Evolutionary conservation across 371 early-diverging fungal genomes (phyloP), one percentile per base, ranked within the genome.

Genomic region (Entomophthora muscae): DNA sequence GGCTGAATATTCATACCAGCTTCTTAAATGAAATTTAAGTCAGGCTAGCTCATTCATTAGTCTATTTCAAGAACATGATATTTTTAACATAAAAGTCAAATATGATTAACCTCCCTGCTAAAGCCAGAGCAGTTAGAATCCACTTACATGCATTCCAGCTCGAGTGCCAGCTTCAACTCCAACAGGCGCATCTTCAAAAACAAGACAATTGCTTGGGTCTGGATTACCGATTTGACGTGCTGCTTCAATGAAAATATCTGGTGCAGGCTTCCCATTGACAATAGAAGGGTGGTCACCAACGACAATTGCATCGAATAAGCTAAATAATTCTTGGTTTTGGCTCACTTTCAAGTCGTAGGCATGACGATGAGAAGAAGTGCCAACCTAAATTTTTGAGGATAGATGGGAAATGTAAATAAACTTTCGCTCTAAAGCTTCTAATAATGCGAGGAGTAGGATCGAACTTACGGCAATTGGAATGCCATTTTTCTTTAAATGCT

Each of bases 121-220:
- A 42, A 42, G 42, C 42, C 17, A 42, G 17, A 42, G 10, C 10
- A 42, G 17, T 42, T 10, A 42, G 24, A 23, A 21, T 55, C 12
- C 26, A 68, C 73, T 68, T 75, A 77, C 82, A 64, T 81, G 79
- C 93, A 93, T 92, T 0, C 78, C 76, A 2, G 96, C 96, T 67
- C 78, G 81, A 33, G 81, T 70, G 2, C 80, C 96, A 2, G 94
- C 93, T 65, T 83, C 66, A 5, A 93, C 85, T 22, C 96, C 96
- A 60, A 80, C 78, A 1, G 78, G 71, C 3, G 94, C 84, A 67
- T 95, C 95, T 70, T 95, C 96, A 81, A 95, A 94, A 17, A 93
- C 94, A 24, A 95, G 74, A 70, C 92, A 91, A 27, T 78, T 76
- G 3, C 74, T 75, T 1, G 79, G 71, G 64, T 75, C 68, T 1